Evolutionary conservation across 2,329 filamentous ascomycete genomes (phyloP).

Genomic region (Aureobasidium sp.): DNA sequence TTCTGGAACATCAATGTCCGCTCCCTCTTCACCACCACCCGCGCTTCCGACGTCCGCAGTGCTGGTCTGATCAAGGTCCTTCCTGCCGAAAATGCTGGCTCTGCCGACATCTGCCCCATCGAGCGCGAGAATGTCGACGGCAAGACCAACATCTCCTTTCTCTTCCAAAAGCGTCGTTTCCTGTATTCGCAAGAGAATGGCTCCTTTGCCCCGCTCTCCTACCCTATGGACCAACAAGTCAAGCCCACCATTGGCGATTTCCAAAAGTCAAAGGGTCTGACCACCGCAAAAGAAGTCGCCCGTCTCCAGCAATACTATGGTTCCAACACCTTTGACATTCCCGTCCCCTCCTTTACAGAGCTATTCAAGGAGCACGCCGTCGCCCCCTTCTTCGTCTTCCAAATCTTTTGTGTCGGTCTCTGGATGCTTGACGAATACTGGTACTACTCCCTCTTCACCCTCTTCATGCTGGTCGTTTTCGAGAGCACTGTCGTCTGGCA

Average conservation of each 20-base stretch:
- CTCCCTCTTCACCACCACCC: constrained; percentile 71
- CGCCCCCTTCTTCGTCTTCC: constrained; percentile 98
- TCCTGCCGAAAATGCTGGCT: constrained; percentile 80
- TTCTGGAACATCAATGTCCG: constrained; percentile 93
- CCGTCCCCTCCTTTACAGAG: constrained; percentile 90
- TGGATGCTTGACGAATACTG: constrained; percentile 99
- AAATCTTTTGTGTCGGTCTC: constrained; percentile 94
- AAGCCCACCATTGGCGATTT: constrained; percentile 73
- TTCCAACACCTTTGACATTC: constrained; percentile 93
- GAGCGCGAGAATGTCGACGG: constrained; percentile 68
- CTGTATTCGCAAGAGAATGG: constrained; percentile 67
- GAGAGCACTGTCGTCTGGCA: constrained; percentile 99
- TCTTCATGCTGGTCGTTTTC: constrained; percentile 96
- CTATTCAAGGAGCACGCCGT: constrained; percentile 98
- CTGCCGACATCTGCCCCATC: constrained; percentile 79
- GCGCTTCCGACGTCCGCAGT: constrained; percentile 61
- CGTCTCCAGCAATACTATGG: constrained; percentile 89
- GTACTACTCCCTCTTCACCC: constrained; percentile 98
- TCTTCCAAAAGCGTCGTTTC: constrained; percentile 97
- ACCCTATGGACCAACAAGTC: constrained; percentile 76
- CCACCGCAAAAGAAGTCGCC: constrained; percentile 66
- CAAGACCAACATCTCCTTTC: constrained; percentile 74
- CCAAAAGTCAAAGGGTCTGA: constrained; percentile 72
- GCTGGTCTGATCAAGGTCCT: constrained; percentile 89
- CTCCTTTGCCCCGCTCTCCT: constrained; percentile 74